These are phyloP conservation scores for Aspergillus ostianus DNA, from an alignment of 495 filamentous ascomycete genomes.

Conservation along the genomic window DNA sequence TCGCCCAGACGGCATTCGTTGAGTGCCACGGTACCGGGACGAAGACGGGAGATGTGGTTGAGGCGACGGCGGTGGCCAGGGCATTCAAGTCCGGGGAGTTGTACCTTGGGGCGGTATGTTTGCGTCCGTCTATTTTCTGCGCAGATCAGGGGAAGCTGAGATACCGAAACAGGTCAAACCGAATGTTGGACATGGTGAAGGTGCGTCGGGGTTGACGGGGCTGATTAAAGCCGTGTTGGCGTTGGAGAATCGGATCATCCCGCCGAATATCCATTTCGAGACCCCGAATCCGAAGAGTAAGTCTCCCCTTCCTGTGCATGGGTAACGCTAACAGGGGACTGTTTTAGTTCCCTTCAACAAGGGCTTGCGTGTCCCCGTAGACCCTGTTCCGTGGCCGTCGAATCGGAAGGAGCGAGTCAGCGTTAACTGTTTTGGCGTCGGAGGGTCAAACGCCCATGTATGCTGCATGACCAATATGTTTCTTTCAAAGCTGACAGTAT, in stretches of 20 bases:
- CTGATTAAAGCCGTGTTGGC: constrained; percentile 36
- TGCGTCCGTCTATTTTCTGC: not conserved
- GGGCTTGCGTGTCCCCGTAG: constrained; percentile 21
- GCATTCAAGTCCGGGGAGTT: not conserved
- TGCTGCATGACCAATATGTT: not conserved
- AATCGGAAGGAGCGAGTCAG: constrained; percentile 19
- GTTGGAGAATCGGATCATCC: constrained; percentile 32
- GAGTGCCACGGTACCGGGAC: constrained; percentile 17
- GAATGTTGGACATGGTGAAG: constrained; percentile 34
- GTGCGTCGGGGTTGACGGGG: constrained; percentile 28
- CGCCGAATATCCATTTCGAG: constrained; percentile 31
- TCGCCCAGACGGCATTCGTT: constrained; percentile 17
- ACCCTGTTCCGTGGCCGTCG: constrained; percentile 29
- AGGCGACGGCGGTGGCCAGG: not conserved
- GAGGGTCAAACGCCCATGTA: constrained; percentile 31
- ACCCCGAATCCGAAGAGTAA: constrained; percentile 25
- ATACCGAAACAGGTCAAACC: constrained; percentile 20
- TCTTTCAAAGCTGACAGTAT: not conserved
- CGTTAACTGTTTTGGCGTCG: constrained; percentile 37
- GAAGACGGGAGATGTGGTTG: not conserved
- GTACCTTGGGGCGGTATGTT: not conserved
- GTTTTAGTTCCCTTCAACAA: constrained; percentile 15
- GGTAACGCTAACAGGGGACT: not conserved
- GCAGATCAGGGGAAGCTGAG: not conserved
- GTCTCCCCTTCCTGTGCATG: not conserved